Percentiles rank a stretch among this genome's conserved stretches.
phyloP scores from a whole-genome alignment of 352 stramenopile genomes.

The Phytophthora sojae region DNA sequence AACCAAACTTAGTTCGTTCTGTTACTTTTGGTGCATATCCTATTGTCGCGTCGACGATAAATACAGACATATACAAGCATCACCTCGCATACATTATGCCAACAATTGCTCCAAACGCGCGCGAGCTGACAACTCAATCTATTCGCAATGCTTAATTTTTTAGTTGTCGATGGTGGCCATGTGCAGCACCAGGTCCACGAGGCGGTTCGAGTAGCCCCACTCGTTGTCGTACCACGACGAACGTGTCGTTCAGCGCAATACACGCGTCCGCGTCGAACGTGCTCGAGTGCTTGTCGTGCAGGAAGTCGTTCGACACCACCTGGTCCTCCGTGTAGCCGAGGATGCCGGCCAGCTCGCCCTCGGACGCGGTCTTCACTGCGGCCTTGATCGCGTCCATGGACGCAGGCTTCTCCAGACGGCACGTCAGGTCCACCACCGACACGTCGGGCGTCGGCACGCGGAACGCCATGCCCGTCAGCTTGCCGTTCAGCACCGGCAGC shows the following conservation, averaged over 20 bases:
- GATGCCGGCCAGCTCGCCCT: constrained; percentile 95
- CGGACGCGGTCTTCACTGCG: constrained; percentile 93
- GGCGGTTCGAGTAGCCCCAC: constrained; percentile 97
- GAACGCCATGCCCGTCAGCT: constrained; percentile 94
- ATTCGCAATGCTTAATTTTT: too few relatives aligned
- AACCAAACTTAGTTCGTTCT: too few relatives aligned
- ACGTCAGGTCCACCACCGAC: constrained; percentile 91
- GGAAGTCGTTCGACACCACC: constrained; percentile 98
- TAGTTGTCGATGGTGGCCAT: constrained; percentile 2
- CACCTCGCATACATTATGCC: too few relatives aligned
- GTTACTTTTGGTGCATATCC: too few relatives aligned
- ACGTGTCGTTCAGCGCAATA: constrained; percentile 94
- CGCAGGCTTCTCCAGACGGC: constrained; percentile 83
- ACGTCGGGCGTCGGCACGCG: constrained; percentile 91
- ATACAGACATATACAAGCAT: too few relatives aligned
- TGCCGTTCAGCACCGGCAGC: constrained; percentile 93
- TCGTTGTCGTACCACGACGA: constrained; percentile 99
- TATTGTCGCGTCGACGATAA: too few relatives aligned
- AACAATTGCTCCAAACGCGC: too few relatives aligned
- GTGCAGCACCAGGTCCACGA: constrained; percentile 97
- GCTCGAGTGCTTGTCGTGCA: constrained; percentile 88
- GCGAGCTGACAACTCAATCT: too few relatives aligned
- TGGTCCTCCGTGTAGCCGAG: constrained; percentile 97
- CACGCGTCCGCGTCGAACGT: constrained; percentile 41
- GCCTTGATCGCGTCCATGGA: constrained; percentile 99